Evolutionary conservation across 2,329 filamentous ascomycete genomes (phyloP), one percentile per base, ranked within the genome.

Genomic region (Aspergillus pseudotamarii): DNA sequence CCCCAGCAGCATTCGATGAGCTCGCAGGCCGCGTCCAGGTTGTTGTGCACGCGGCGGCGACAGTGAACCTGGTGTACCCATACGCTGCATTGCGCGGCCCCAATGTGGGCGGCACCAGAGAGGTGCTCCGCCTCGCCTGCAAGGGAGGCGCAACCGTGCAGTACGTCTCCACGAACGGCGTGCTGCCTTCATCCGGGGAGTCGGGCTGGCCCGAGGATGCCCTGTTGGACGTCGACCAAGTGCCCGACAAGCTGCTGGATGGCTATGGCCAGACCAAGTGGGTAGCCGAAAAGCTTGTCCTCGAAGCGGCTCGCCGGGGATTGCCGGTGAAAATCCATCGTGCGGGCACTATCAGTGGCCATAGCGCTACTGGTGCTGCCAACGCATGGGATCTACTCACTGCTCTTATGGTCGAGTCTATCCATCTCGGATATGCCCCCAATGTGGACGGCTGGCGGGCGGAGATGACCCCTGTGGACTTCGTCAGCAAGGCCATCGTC

Each of bases 391-490:
- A 94, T 82, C 79, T 94, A 23, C 80, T 94, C 53, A 92, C 89
- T 58, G 91, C 91, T 0, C 75, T 94, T 61, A 84, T 94, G 30
- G 89, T 93, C 1, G 91, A 94, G 73, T 93, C 91, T 0, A 83
- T 94, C 43, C 88, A 90, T 58, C 82, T 94, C 4, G 91, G 91
- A 6, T 85, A 86, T 68, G 86, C 86, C 1, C 91, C 91, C 0
- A 84, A 91, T 59, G 88, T 93, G 4, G 84, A 89, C 57, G 88
- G 88, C 48, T 94, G 91, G 91, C 86, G 89, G 57, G 86, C 90
- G 1, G 91, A 94, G 78, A 94, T 94, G 91, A 93, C 91, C 0
- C 91, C 91, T 0, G 91, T 93, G 16, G 91, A 94, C 76, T 93
- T 92, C 71, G 90, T 93, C 63, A 91, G 88, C 78, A 88, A 88